A percentile compares a stretch with the other conserved stretches of the same genome.
These are phyloP conservation scores for Trifolium dubium DNA, from an alignment of 306 rosid genomes.

Conservation along the genomic window DNA sequence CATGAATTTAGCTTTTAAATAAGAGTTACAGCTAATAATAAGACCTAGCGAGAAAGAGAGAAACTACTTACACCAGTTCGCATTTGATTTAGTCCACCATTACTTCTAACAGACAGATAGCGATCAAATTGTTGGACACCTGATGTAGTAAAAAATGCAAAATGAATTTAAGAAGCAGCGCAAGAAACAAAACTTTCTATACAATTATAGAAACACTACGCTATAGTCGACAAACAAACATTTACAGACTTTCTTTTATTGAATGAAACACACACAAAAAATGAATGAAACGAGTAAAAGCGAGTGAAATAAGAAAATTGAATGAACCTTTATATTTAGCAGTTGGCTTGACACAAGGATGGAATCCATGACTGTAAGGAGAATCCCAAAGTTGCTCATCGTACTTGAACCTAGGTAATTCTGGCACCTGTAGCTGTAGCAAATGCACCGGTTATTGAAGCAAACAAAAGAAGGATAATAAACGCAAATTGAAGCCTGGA, in stretches of 20 bases:
- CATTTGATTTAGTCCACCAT: conserved; percentile 96
- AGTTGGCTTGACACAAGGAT: conserved; percentile 72
- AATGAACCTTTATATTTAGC: conserved; percentile 69
- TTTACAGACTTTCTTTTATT: neutral
- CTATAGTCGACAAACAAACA: conserved; percentile 25
- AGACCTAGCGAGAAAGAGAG: conserved; percentile 35
- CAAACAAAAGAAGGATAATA: neutral
- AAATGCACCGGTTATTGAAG: conserved; percentile 21
- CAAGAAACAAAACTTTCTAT: neutral
- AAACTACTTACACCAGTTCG: conserved; percentile 86
- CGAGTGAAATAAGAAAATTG: conserved; percentile 18
- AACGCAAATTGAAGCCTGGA: neutral
- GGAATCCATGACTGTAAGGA: conserved; percentile 63
- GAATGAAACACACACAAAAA: conserved; percentile 7
- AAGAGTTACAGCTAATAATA: conserved; percentile 5
- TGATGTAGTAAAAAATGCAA: conserved; percentile 42
- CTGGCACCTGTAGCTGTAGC: conserved; percentile 43
- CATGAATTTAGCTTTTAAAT: conserved; percentile 4
- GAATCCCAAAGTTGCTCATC: conserved; percentile 66
- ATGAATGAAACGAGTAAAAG: neutral
- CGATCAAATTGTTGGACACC: conserved; percentile 65
- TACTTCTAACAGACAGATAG: conserved; percentile 82
- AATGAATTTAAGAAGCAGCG: conserved; percentile 24
- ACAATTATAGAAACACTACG: conserved; percentile 9
- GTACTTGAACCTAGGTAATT: conserved; percentile 25